Evolutionary conservation across 306 rosid species (phyloP), one percentile per base, ranked within the genome.

Genomic region (Ceratonia siliqua): DNA sequence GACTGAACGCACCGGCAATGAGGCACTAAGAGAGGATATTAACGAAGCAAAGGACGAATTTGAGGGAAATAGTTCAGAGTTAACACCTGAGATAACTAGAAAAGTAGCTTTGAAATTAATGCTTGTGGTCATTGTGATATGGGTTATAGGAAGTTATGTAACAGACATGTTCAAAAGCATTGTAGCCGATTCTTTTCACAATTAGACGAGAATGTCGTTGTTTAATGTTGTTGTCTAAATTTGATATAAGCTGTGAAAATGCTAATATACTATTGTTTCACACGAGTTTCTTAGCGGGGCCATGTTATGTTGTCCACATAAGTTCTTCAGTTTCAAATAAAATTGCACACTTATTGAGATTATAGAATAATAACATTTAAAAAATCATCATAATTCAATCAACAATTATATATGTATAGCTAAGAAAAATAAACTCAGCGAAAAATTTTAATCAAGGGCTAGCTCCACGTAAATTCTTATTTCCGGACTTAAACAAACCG

Each of bases 81-180:
- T 77, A 42, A 36, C 79, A n/a, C 59, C 56, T 0, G 88, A 84
- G 30, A 20, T 59, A 0, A 78, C 85, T 6, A 81, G 75, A 58
- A 83, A 84, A 43, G 50, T 84, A 70, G 78, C 81, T 21, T 64
- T 84, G 2, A 84, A 81, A 52, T 63, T 74, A 54, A 73, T 84
- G 78, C 49, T 84, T 70, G 76, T 81, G 41, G 63, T 84, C 10
- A 28, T 78, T 84, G 53, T 84, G n/a, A 20, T 84, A 32, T 63
- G 73, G 75, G 39, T 84, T 10, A 57, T 78, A 11, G 83, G 42
- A 42, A 84, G 75, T 64, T 81, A 73, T 49, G 15, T 84, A 3
- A 65, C 59, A 25, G 83, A 81, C 0, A 30, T 81, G 62, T 77
- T 75, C 81, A 84, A 74, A 57, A 78, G 72, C 73, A 5, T 81